Percentiles rank a stretch among this genome's conserved stretches.
These are phyloP conservation scores for Musa troglodytarum DNA, from an alignment of 176 grass and related monocot species.

Conservation along the genomic window DNA sequence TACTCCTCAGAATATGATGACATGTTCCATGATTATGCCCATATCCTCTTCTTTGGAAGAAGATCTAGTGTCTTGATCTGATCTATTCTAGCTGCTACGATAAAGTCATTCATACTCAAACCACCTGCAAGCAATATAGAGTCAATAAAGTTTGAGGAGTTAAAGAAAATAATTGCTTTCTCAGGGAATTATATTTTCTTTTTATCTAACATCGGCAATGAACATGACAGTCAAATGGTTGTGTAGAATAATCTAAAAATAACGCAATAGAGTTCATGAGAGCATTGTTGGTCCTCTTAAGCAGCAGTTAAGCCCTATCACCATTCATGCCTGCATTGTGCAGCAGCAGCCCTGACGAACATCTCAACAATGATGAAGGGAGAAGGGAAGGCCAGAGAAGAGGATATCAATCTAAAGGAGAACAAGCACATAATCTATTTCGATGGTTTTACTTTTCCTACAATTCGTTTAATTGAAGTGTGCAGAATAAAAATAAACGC, in stretches of 20 bases:
- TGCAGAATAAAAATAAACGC: no score
- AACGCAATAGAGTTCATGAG: no score
- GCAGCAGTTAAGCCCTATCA: no score
- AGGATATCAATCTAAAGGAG: no score
- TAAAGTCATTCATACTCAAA: slow-evolving; percentile 59
- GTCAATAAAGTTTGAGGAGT: not conserved
- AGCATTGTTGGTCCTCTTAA: no score
- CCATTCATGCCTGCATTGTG: no score
- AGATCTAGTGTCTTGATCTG: slow-evolving; percentile 52
- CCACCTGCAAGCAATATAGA: slow-evolving; percentile 23
- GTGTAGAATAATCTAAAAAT: not conserved
- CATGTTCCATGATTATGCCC: slow-evolving; percentile 32
- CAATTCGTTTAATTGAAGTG: no score
- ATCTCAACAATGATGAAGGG: no score
- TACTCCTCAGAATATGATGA: not conserved
- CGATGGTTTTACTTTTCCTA: no score
- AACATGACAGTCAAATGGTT: not conserved
- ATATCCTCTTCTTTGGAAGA: slow-evolving; percentile 61
- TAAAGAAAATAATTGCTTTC: slow-evolving; percentile 1
- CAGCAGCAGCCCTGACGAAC: no score
- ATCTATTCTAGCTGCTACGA: slow-evolving; percentile 57
- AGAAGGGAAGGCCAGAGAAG: no score
- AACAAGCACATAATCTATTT: no score
- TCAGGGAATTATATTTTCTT: not conserved
- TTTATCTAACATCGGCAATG: not conserved